A percentile compares a stretch with the other conserved stretches of the same genome.
Evolutionary conservation across 495 filamentous ascomycete species (phyloP).

Genomic region (Talaromyces nanjingensis): DNA sequence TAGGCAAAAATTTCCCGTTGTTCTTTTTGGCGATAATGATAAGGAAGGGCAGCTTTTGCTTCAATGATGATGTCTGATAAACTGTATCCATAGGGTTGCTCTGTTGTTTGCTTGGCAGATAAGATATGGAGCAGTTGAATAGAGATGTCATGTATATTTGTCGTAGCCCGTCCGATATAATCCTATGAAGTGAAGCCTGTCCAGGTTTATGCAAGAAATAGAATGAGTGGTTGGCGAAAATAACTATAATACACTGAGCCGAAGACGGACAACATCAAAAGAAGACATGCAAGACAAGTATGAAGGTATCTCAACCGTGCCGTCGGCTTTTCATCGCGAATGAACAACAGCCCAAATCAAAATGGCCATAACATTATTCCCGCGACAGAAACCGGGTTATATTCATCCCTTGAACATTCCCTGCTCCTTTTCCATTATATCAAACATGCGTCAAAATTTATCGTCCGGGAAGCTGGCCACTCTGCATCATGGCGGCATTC

Average conservation of each 20-base stretch:
- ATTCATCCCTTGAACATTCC: not conserved
- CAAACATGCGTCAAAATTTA: slow-evolving; percentile 15
- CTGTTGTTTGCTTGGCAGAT: not conserved
- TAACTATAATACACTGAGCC: not conserved
- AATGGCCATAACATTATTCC: not conserved
- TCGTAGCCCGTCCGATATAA: not conserved
- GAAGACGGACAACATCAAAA: not conserved
- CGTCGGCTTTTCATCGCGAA: not conserved
- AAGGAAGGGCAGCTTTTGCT: not conserved
- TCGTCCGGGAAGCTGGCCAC: slow-evolving; percentile 45
- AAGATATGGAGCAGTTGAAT: not conserved
- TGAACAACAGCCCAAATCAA: not conserved
- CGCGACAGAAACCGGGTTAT: not conserved
- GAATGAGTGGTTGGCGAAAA: not conserved
- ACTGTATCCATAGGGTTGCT: not conserved
- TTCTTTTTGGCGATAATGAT: not conserved
- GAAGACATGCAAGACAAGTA: not conserved
- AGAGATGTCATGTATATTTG: not conserved
- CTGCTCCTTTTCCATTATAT: not conserved
- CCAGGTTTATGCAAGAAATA: not conserved
- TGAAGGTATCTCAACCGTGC: not conserved
- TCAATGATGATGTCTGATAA: not conserved
- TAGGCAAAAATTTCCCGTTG: slow-evolving; percentile 5
- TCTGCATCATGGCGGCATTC: slow-evolving; percentile 79
- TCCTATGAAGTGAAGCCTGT: not conserved